Base-by-base conservation (phyloP, 1,139 yeast genomes). In the Casaregolazyma lundiana region DNA sequence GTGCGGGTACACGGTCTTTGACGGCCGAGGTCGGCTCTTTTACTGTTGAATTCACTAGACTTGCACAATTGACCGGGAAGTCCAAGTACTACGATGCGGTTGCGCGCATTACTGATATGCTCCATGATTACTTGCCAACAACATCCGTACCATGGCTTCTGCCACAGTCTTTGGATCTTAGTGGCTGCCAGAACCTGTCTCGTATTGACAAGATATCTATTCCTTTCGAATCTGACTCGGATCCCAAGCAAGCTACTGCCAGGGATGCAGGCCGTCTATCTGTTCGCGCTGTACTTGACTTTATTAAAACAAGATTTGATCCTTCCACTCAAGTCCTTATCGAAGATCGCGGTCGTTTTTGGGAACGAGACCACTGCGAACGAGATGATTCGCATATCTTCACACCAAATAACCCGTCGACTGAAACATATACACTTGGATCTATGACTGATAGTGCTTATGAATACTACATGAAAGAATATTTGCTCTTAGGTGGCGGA, bases 21-120 rank as follows among this genome's bases (percentile, higher is more conserved):
- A 70, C 84, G 7, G 84, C 90, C 0, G 88, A 82, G 55, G 73
- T 81, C 35, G 83, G 85, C 1, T 80, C 90, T 0, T 66, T 84
- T 55, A 78, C 83, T 18, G 68, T 85, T 47, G 95, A 85, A 58
- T 79, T 85, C 57, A 77, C 85, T 32, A 76, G 83, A 50, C 68
- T 85, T 57, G 71, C 90, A 3, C 81, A 79, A 54, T 63, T 85
- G 49, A 81, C 92, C 1, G 81, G 81, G 6, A 81, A 84, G 44
- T 60, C 69, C 49, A 65, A 65, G 39, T 77, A 76, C 54, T 65
- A 57, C 47, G 76, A 73, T 53, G 77, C 76, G 1, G 65, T 75
- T 18, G 71, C 72, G 13, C 64, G 76, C 32, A 65, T 77, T 19
- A 72, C 75, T 4, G 61, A 68, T 19, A 67, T 64, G 22, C 53